phyloP scores from a whole-genome alignment of 257 asterid genomes.

The Solanum piurae region DNA sequence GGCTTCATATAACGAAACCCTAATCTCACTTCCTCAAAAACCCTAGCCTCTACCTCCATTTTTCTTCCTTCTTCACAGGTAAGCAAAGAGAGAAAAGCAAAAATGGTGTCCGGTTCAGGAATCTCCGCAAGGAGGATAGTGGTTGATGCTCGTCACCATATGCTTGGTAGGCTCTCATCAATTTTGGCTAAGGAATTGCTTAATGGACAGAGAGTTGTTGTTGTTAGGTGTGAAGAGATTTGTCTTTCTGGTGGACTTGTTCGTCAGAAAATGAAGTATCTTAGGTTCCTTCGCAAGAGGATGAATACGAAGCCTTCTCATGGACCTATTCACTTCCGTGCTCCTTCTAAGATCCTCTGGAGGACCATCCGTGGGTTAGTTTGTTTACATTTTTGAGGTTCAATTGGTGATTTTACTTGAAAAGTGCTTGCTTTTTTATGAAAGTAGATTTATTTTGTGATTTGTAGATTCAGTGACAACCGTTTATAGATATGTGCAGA shows the following conservation, averaged over 20 bases:
- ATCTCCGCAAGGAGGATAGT: conserved; percentile 29
- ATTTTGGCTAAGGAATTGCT: conserved; percentile 34
- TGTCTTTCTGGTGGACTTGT: conserved; percentile 43
- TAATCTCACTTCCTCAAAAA: not conserved
- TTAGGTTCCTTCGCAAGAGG: conserved; percentile 32
- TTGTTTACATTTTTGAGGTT: not conserved
- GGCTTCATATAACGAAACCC: not conserved
- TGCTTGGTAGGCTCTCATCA: conserved; percentile 38
- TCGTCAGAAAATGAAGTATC: conserved; percentile 44
- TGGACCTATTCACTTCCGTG: conserved; percentile 44
- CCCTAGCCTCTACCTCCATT: not conserved
- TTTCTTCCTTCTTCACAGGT: not conserved
- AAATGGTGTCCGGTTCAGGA: conserved; percentile 43
- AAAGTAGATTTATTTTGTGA: not conserved
- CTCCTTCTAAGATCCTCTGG: conserved; percentile 47
- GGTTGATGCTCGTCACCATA: conserved; percentile 43
- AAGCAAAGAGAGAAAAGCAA: not conserved
- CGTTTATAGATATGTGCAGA: not conserved
- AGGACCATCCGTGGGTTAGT: conserved; percentile 41
- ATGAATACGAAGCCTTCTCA: conserved; percentile 52
- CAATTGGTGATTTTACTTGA: not conserved
- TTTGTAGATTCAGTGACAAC: not conserved
- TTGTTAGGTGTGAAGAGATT: conserved; percentile 41
- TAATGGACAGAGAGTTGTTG: conserved; percentile 37
- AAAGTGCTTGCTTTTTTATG: not conserved